These are phyloP conservation scores for Nematocida ironsii DNA, from an alignment of 371 early-diverging fungal genomes.

Conservation along the genomic window DNA sequence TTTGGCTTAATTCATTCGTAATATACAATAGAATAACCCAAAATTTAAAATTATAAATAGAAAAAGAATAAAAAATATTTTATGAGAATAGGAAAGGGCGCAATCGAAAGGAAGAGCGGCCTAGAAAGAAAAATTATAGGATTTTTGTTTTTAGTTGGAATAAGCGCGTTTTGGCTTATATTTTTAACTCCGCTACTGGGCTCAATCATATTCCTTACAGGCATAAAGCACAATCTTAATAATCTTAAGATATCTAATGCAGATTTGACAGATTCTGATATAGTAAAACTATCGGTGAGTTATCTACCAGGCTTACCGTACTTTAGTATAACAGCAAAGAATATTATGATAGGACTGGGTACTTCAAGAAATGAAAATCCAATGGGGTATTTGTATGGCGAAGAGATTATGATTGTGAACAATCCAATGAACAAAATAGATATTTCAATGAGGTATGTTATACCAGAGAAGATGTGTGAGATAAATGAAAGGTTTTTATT, in stretches of 20 bases:
- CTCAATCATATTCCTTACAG: conserved; percentile 36
- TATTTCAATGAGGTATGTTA: background rate
- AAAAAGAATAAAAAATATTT: conserved; percentile 10
- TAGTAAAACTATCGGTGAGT: background rate
- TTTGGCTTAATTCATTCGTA: no score
- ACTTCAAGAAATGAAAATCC: conserved; percentile 49
- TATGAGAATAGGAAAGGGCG: conserved; percentile 57
- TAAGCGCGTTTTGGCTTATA: conserved; percentile 29
- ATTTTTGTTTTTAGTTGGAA: conserved; percentile 23
- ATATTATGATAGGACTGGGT: conserved; percentile 34
- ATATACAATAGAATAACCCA: no score
- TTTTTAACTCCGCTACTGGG: conserved; percentile 38
- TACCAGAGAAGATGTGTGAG: background rate
- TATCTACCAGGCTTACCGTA: conserved; percentile 2
- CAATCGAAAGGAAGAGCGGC: conserved; percentile 40
- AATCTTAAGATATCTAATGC: conserved; percentile 16
- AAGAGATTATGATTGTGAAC: background rate
- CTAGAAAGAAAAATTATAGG: conserved; percentile 47
- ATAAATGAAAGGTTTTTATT: conserved; percentile 13
- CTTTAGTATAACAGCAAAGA: conserved; percentile 10
- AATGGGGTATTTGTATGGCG: background rate
- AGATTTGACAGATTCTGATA: background rate
- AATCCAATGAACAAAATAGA: background rate
- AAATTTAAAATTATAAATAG: background rate
- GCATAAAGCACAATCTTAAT: conserved; percentile 23